Base-by-base conservation (phyloP, 2,329 filamentous ascomycete species). In the Pseudodiploospora longispora region DNA sequence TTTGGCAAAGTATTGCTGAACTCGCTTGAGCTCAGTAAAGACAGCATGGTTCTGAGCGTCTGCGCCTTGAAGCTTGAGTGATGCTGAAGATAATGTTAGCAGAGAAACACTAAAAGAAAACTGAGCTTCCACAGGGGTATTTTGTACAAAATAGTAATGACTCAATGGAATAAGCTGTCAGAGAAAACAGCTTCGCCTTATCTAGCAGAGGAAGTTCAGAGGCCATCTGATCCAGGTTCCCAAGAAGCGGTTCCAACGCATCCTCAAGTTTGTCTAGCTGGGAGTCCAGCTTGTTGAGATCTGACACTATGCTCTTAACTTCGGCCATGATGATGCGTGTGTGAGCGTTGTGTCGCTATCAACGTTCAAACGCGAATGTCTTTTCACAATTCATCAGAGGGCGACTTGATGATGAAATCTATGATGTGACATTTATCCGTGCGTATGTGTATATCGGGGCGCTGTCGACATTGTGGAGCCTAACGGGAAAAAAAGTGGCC, bases 1-100 rank as follows among this genome's bases (percentile, higher is more conserved):
- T 70, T 97, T 98, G 47, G 78, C 80, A 66, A 95, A 95, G 64
- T 97, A 97, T 60, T 89, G 85, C 63, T 83, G 88, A 43, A 97
- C 83, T 45, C 93, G 82, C 47, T 80, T 83, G 50, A 98, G 76
- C 69, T 98, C 93, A 47, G 76, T 76, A 66, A 88, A 93, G 47
- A 98, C 80, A 29, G 87, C 77, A 60, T 97, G 91, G 42, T 85
- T 75, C 62, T 85, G 88, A n/a, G 86, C 83, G 58, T 95, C 78
- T 30, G 83, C 75, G 46, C 85, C 88, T 53, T 88, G 82, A 6
- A 96, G 75, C 49, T 83, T 82, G 27, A 98, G 72, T 50, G 85
- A 83, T 42, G 85, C 87, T 54, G 43, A 34, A 4, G 10, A 30
- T 42, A 7, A 35, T 48, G 33, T 38, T 35, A 34, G 44, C 10